These are phyloP conservation scores for Jamesozyma jinghongensis DNA, from an alignment of 805 yeast genomes.

Conservation along the genomic window DNA sequence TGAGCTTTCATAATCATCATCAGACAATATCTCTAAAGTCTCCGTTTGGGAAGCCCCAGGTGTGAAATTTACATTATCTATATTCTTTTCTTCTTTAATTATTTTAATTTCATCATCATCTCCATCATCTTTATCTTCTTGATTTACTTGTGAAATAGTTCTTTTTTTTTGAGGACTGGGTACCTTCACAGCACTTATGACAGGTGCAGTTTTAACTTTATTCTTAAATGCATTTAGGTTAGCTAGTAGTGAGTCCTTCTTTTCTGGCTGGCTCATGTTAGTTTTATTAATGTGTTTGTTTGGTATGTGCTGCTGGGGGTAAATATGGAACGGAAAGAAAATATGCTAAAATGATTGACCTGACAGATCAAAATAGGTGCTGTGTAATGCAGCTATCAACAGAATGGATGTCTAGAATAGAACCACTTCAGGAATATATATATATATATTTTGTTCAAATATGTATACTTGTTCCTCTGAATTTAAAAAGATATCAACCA, in stretches of 20 bases:
- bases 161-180: slow-evolving; percentile 13
- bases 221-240: slow-evolving; percentile 59
- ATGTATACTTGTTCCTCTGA: no score
- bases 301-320: not conserved
- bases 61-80: not conserved
- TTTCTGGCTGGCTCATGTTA: not conserved
- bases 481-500: no score
- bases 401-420: no score
- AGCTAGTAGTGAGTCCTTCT: slow-evolving; percentile 38
- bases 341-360: not conserved
- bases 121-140: slow-evolving; percentile 13
- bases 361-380: no score
- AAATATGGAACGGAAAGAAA: not conserved
- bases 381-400: no score
- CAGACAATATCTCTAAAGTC: slow-evolving; percentile 10
- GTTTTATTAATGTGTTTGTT: not conserved
- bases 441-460: no score
- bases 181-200: slow-evolving; percentile 33
- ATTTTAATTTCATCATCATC: slow-evolving; percentile 9
- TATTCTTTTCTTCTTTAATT: slow-evolving; percentile 3
- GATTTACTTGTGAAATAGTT: slow-evolving; percentile 7
- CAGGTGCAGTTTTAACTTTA: slow-evolving; percentile 50
- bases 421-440: no score
- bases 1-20: slow-evolving; percentile 19
- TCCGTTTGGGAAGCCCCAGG: not conserved